These are phyloP conservation scores for Trichoderma oligosporum DNA, from an alignment of 2,329 filamentous ascomycete genomes.

Conservation along the genomic window DNA sequence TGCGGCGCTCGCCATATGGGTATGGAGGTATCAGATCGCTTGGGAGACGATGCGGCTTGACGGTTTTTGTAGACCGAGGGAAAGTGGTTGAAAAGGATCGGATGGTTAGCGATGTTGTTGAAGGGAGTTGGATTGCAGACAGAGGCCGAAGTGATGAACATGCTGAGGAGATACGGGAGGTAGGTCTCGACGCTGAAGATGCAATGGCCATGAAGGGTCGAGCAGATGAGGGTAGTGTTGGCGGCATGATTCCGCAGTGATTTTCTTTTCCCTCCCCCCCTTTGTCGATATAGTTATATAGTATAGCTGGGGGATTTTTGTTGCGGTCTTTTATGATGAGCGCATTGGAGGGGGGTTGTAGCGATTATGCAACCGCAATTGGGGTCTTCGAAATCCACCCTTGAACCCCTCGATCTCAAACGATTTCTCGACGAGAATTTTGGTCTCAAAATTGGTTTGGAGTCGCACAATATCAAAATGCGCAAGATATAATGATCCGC, in stretches of 20 bases:
- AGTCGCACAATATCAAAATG: not conserved
- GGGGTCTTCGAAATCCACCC: not conserved
- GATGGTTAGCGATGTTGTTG: not conserved
- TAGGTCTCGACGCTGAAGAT: slow-evolving; percentile 6
- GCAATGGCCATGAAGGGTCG: slow-evolving; percentile 14
- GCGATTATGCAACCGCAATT: not conserved
- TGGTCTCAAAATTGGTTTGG: slow-evolving; percentile 6
- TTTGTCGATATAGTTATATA: not conserved
- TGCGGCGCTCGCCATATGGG: slow-evolving; percentile 64
- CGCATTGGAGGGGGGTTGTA: not conserved
- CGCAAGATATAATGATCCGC: slow-evolving; percentile 15
- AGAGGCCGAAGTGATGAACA: not conserved
- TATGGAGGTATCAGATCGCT: slow-evolving; percentile 58
- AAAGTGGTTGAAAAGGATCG: slow-evolving; percentile 39
- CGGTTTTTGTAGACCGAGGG: slow-evolving; percentile 38
- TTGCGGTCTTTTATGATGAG: not conserved
- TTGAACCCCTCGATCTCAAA: slow-evolving; percentile 5
- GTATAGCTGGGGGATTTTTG: not conserved
- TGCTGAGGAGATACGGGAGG: slow-evolving; percentile 20
- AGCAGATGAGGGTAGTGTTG: slow-evolving; percentile 4
- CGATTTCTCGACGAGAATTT: slow-evolving; percentile 7
- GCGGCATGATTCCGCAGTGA: not conserved
- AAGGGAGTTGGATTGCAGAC: not conserved
- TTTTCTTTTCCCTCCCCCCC: not conserved
- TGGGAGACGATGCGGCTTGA: slow-evolving; percentile 44